Evolutionary conservation across 371 early-diverging fungal species (phyloP).

Genomic region (Mortierella sp.): DNA sequence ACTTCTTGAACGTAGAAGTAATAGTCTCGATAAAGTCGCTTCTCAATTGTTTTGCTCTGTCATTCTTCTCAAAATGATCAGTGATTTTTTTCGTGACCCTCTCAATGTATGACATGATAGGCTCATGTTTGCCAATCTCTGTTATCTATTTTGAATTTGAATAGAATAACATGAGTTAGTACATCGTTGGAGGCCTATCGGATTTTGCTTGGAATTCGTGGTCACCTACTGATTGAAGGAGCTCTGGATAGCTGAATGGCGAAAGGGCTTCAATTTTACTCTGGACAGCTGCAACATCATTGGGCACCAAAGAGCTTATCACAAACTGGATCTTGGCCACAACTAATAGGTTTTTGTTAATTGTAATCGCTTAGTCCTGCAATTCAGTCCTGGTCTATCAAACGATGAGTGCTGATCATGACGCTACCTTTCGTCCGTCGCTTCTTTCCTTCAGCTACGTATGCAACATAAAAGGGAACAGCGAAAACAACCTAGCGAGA

Average conservation of each 20-base stretch:
- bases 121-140: slow-evolving; percentile 30
- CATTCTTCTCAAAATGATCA: slow-evolving; percentile 24
- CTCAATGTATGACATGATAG: slow-evolving; percentile 29
- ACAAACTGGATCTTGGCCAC: slow-evolving; percentile 47
- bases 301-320: slow-evolving; percentile 41
- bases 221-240: slow-evolving; percentile 28
- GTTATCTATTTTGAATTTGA: slow-evolving; percentile 17
- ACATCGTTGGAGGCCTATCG: background rate
- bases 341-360: background rate
- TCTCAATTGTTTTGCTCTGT: slow-evolving; percentile 11
- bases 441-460: slow-evolving; percentile 12
- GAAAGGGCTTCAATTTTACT: slow-evolving; percentile 43
- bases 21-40: slow-evolving; percentile 37
- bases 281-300: slow-evolving; percentile 32
- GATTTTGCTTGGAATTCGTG: background rate
- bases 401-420: background rate
- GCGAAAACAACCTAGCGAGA: slow-evolving; percentile 43
- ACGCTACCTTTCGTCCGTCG: slow-evolving; percentile 29
- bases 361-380: background rate
- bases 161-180: background rate
- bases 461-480: slow-evolving; percentile 34
- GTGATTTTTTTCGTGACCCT: slow-evolving; percentile 14
- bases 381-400: background rate
- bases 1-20: slow-evolving; percentile 24
- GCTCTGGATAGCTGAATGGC: slow-evolving; percentile 25